Percentiles rank a stretch among this genome's conserved stretches.
Conservation (phyloP, 2,329 filamentous ascomycete genomes). For the Ceratocystis lukuohia region DNA sequence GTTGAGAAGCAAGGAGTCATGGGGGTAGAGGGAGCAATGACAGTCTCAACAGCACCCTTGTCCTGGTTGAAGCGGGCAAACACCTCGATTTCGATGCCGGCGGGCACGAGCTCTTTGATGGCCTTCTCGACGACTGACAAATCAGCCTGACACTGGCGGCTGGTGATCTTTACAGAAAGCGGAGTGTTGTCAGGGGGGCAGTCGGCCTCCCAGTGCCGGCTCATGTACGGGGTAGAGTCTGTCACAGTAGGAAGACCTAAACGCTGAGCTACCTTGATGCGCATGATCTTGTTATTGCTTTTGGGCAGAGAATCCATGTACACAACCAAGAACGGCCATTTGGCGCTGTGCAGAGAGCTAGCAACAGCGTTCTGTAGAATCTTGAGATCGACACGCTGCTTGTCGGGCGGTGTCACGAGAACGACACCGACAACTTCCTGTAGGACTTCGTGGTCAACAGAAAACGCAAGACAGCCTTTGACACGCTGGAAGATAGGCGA, state of each 20-base stretch:
- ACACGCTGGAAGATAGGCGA: constrained; percentile 36
- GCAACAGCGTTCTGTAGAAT: constrained; percentile 35
- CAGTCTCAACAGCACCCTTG: constrained; percentile 17
- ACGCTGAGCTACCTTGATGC: constrained; percentile 39
- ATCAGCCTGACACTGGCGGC: constrained; percentile 27
- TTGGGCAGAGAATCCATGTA: constrained; percentile 44
- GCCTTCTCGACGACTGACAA: constrained; percentile 23
- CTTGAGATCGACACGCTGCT: constrained; percentile 35
- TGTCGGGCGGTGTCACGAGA: constrained; percentile 34
- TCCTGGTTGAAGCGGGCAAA: constrained; percentile 16
- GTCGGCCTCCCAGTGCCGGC: constrained; percentile 36
- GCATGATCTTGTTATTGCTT: constrained; percentile 44
- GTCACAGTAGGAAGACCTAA: constrained; percentile 33
- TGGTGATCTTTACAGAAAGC: constrained; percentile 31
- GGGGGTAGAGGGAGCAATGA: constrained; percentile 8
- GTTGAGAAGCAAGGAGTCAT: constrained; percentile 3
- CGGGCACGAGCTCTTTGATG: constrained; percentile 19
- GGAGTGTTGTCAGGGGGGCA: constrained; percentile 37
- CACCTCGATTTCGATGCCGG: constrained; percentile 14
- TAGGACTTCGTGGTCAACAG: constrained; percentile 37
- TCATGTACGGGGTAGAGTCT: constrained; percentile 32
- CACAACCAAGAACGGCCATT: constrained; percentile 38
- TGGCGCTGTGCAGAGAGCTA: constrained; percentile 37
- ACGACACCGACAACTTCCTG: constrained; percentile 44
- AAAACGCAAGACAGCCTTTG: constrained; percentile 39